Evolutionary conservation across 495 filamentous ascomycete species (phyloP), one percentile per base, ranked within the genome.

Genomic region (Astrothelium macrocarpum): DNA sequence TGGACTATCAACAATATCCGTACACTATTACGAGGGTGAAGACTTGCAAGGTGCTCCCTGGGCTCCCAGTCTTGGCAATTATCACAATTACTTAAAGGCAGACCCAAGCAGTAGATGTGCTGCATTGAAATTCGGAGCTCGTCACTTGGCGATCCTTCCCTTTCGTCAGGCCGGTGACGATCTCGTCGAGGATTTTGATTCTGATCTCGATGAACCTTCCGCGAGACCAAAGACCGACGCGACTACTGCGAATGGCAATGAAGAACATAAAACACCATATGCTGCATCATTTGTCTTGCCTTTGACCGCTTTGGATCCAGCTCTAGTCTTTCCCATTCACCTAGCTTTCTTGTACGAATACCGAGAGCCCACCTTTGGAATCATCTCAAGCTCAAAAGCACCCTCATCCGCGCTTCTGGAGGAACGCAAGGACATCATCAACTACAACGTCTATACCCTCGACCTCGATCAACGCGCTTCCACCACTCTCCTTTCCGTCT

Each of bases 11-110:
- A 99, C 94, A 16, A 84, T 92, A 63, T 96, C 91, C 31, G 91
- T 99, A 67, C 94, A 99, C 77, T 96, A 92, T 77, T 99, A 97
- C 72, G 94, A 99, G 73, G 84, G 91, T 72, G 92, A 97, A 70
- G 91, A 96, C 69, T 78, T 91, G 65, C 82, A 82, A 63, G 81
- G 83, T 32, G 87, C 80, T 68, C 91, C 86, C 23, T 97, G 86
- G 88, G 81, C 83, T 34, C 83, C 85, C 26, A 84, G 87, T 53
- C 71, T 91, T 64, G 82, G 82, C 69, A 78, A 83, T 58, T 87
- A 83, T 75, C 81, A 82, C 69, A 95, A 87, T 70, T 87, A 89
- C 63, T 79, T 99, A 66, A 87, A 85, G 16, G 90, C 90, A 61
- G 94, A 99, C 72, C 93, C 94, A 26, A 87, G 88, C 66, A 96